These are phyloP conservation scores for Penicillium antarcticum DNA, from an alignment of 495 filamentous ascomycete species.

Conservation along the genomic window DNA sequence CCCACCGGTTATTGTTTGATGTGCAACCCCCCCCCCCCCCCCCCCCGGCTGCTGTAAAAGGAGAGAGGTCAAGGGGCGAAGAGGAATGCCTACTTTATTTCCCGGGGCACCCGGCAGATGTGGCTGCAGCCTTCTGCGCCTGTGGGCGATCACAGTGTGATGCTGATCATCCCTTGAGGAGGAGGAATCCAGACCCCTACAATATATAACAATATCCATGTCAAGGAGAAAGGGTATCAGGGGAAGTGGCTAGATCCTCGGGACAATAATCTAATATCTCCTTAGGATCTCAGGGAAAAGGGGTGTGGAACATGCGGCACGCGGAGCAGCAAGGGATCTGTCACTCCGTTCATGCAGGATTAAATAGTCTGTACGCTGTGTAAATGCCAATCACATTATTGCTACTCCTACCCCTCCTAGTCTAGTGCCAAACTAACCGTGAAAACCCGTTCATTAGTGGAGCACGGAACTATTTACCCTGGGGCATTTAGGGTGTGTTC, in stretches of 20 bases:
- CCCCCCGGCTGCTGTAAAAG: not conserved
- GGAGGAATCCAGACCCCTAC: conserved; percentile 14
- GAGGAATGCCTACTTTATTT: conserved; percentile 19
- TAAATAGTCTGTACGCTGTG: conserved; percentile 3
- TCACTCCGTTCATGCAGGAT: conserved; percentile 33
- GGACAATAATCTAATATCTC: not conserved
- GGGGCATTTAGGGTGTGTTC: not conserved
- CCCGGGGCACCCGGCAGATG: conserved; percentile 23
- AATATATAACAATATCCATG: not conserved
- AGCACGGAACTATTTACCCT: not conserved
- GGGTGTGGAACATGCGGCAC: conserved; percentile 40
- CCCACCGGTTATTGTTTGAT: not conserved
- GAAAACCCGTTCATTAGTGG: too few species aligned
- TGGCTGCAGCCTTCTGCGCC: conserved; percentile 28
- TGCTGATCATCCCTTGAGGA: conserved; percentile 22
- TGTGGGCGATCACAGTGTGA: conserved; percentile 17
- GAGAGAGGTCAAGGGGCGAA: not conserved
- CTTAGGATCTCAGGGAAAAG: conserved; percentile 9
- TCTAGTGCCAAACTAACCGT: not conserved
- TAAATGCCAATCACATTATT: conserved; percentile 2
- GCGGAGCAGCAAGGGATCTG: conserved; percentile 39
- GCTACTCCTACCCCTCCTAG: conserved; percentile 3
- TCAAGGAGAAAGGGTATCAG: conserved; percentile 7
- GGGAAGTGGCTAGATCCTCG: too few species aligned
- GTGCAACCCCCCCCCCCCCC: not conserved